phyloP scores from a whole-genome alignment of 768 basidiomycete genomes.

The Xerocomus potaroensis region DNA sequence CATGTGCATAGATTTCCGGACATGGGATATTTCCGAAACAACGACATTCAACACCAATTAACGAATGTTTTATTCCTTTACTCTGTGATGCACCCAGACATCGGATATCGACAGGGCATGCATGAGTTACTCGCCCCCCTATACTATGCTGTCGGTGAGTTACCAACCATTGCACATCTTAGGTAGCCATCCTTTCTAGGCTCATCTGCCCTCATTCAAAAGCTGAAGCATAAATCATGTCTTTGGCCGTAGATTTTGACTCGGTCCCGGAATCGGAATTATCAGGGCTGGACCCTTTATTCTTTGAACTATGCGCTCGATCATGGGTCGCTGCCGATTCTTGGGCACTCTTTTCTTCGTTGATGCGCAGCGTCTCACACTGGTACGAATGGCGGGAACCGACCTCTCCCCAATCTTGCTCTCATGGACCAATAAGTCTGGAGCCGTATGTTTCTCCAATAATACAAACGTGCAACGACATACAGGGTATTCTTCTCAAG shows the following conservation, averaged over 20 bases:
- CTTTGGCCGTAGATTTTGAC: conserved; percentile 63
- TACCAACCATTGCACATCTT: background rate
- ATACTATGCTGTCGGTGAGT: conserved; percentile 54
- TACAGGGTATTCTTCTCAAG: conserved; percentile 72
- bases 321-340: conserved; percentile 81
- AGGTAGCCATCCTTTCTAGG: conserved; percentile 6
- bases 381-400: conserved; percentile 77
- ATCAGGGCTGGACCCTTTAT: conserved; percentile 31
- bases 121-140: conserved; percentile 92
- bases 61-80: conserved; percentile 88
- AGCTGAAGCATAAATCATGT: conserved; percentile 25
- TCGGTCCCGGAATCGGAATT: conserved; percentile 44
- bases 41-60: conserved; percentile 70
- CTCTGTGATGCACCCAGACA: conserved; percentile 68
- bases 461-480: conserved; percentile 71
- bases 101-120: conserved; percentile 98
- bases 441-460: conserved; percentile 80
- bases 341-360: conserved; percentile 71
- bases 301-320: conserved; percentile 61
- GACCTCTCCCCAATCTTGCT: conserved; percentile 22
- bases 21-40: conserved; percentile 79
- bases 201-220: conserved; percentile 16
- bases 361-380: conserved; percentile 75
- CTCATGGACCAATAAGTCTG: conserved; percentile 40
- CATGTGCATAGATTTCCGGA: conserved; percentile 83